A percentile compares a stretch with the other conserved stretches of the same genome.
These are phyloP conservation scores for Aspergillus fumigatiaffinis DNA, from an alignment of 2,329 filamentous ascomycete species.

Conservation along the genomic window DNA sequence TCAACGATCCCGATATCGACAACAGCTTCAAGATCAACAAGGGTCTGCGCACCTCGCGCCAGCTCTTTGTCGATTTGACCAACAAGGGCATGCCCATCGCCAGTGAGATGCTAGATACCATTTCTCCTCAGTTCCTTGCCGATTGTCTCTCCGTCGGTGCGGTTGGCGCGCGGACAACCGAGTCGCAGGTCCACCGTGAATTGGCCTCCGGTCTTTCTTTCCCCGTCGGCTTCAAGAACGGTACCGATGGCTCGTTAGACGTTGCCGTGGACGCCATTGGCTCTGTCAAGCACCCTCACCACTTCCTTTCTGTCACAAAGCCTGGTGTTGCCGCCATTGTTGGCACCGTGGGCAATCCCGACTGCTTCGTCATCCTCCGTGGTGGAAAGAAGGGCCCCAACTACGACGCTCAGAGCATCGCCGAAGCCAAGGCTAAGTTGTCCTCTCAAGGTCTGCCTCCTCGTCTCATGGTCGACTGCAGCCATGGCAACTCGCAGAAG, in stretches of 20 bases:
- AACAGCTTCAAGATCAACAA: constrained; percentile 99
- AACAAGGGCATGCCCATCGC: constrained; percentile 92
- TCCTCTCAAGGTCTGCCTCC: constrained; percentile 68
- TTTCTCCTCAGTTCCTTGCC: constrained; percentile 93
- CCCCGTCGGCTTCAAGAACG: constrained; percentile 99
- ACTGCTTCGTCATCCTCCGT: constrained; percentile 93
- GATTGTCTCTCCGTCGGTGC: constrained; percentile 89
- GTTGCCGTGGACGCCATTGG: constrained; percentile 96
- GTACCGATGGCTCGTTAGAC: constrained; percentile 83
- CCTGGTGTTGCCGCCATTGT: constrained; percentile 93
- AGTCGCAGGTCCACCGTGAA: constrained; percentile 93
- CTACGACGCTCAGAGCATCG: constrained; percentile 81
- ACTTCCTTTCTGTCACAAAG: constrained; percentile 97
- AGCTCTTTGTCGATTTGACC: constrained; percentile 91
- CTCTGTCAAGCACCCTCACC: constrained; percentile 84
- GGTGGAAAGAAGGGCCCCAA: constrained; percentile 93
- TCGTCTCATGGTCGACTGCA: constrained; percentile 95
- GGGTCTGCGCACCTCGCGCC: constrained; percentile 77
- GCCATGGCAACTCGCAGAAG: constrained; percentile 93
- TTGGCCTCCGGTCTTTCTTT: constrained; percentile 90
- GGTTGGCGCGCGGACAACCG: constrained; percentile 92
- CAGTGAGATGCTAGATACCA: constrained; percentile 96
- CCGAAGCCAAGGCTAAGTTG: constrained; percentile 75
- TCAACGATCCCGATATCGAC: constrained; percentile 98
- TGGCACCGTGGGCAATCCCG: constrained; percentile 88